Base-by-base conservation (phyloP, 164 flowering plant species). In the Berberis vulgaris region DNA sequence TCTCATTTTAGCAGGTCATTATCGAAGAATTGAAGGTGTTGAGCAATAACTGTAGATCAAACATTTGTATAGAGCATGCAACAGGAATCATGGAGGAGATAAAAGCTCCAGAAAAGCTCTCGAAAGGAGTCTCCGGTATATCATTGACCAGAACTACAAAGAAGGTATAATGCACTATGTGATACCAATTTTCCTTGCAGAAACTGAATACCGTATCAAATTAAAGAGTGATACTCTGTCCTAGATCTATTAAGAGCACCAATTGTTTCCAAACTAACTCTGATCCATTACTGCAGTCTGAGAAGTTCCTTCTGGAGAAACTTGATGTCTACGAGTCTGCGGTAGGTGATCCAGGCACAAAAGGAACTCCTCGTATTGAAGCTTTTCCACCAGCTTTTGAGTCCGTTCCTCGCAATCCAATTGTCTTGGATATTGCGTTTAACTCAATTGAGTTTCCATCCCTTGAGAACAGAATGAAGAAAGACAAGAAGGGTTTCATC, bases 61-160 rank as follows among this genome's bases (percentile, higher is more conserved):
- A 76, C 70, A 86, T 81, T 70, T 95, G 96, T 73, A 80, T 95
- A 67, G 99, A 95, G 79, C 99, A 95, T 75, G 99, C 99, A 38
- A 73, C 75, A 38, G 96, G 88, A 57, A 82, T 95, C 52, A 77
- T 91, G 75, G 99, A 91, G 66, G 90, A 82, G 75, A 82, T 79
- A 74, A 87, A 87, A 69, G 90, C 80, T 70, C 88, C 88, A 8
- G 96, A 89, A 72, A 81, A 80, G 63, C 84, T 95, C 6, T 82
- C 96, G 0, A 79, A 91, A 72, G 89, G 87, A 72, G 82, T 95
- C 10, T 87, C 99, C 2, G 73, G 68, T 8, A 76, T 95, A 43
- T 85, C 96, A 58, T 63, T 94, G 62, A 74, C 65, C 72, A 94
- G 82, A 54, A 67, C 74, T 56, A 84, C 77, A 54, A 87, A 83